These are phyloP conservation scores for Atkinsonella hypoxylon DNA, from an alignment of 2,329 filamentous ascomycete species.

Conservation along the genomic window DNA sequence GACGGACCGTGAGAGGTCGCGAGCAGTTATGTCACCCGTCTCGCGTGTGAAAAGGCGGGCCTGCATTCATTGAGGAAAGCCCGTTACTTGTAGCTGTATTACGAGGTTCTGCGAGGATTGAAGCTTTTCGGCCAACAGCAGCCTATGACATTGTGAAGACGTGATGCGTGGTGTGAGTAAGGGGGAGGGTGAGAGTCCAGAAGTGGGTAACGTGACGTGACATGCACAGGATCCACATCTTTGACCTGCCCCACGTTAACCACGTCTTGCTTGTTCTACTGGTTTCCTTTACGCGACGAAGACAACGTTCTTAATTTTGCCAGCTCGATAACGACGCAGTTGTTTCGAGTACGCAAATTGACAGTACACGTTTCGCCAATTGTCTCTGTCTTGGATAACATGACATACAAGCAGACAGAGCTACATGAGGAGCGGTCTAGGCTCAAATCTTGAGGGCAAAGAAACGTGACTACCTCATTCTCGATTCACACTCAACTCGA, in stretches of 20 bases:
- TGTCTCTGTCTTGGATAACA: background rate
- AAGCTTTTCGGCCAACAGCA: too few species aligned
- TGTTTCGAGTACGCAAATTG: too few species aligned
- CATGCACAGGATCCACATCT: background rate
- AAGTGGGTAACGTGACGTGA: background rate
- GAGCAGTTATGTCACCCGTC: conserved; percentile 52
- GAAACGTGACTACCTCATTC: background rate
- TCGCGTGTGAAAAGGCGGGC: conserved; percentile 66
- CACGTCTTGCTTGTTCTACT: background rate
- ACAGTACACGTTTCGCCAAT: background rate
- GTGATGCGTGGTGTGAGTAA: background rate
- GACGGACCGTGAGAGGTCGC: conserved; percentile 52
- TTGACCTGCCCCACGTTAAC: background rate
- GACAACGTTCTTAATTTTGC: background rate
- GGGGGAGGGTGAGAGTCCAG: background rate
- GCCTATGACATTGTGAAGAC: background rate
- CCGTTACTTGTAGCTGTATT: background rate
- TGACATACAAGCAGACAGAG: background rate
- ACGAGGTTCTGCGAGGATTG: too few species aligned
- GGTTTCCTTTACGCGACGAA: background rate
- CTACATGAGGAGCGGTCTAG: background rate
- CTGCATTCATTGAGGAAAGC: conserved; percentile 46
- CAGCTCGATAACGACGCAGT: background rate
- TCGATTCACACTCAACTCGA: background rate
- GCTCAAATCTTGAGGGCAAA: background rate